Evolutionary conservation across 2,329 filamentous ascomycete genomes (phyloP), one percentile per base, ranked within the genome.

Genomic region (Colletotrichum falcatum): DNA sequence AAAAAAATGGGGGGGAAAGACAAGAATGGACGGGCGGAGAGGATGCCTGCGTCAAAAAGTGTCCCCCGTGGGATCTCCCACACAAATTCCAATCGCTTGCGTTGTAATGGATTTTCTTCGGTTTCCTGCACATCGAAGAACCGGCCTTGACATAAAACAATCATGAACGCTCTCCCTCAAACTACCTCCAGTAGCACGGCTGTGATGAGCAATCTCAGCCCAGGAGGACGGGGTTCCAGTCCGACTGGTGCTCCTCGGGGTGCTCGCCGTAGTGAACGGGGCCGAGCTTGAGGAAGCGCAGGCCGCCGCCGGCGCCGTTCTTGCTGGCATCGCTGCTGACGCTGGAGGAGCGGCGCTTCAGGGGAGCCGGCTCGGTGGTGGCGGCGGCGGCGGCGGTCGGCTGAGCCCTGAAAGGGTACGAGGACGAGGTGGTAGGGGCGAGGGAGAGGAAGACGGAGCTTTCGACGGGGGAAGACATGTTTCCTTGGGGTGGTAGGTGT

Each of bases 201-300:
- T 18, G 26, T 30, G 16, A 14, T 23, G 14, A 23, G 12, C 7
- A 48, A 11, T 33, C 56, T 60, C 56, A 70, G 44, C 56, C 55
- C 42, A 61, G 44, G 20, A 71, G 65, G 18, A 60, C 69, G 26
- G 66, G 66, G 61, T 72, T 48, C 70, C 70, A 72, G 49, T 72
- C 70, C 55, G 81, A 83, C 81, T 87, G 85, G 82, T 88, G 82
- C 65, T 86, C 87, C 72, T 83, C 87, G 28, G 81, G 81, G 79
- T 89, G 86, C 83, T 88, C 88, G 74, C 89, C 89, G 80, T 84
- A 90, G 84, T 90, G 88, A 70, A 91, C 88, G 42, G 89, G 89
- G 30, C 87, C 87, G 68, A 91, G 87, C 83, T 90, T 90, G 74
- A 91, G 85, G 79, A 91, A 87, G 69, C 85, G 83, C 74, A 82